phyloP scores from a whole-genome alignment of 1,284 basidiomycete species.

The Austropuccinia psidii region DNA sequence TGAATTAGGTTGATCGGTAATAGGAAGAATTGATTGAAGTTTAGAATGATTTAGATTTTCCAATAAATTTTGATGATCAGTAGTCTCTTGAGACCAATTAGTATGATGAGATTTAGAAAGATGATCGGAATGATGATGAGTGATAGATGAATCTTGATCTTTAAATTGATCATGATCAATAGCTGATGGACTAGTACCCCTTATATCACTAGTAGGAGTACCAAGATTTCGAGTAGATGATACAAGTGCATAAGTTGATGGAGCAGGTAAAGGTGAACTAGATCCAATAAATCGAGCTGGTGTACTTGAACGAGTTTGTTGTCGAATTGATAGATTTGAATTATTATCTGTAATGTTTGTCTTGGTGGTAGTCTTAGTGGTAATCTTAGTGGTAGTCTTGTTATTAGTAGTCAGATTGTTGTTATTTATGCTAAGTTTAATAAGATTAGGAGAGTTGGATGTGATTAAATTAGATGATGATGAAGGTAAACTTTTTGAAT shows the following conservation, averaged over 20 bases:
- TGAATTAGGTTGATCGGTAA: neutral
- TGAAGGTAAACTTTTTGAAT: neutral
- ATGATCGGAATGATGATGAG: neutral
- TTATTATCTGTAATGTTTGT: no score
- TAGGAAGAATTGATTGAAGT: neutral
- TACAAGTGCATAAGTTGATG: neutral
- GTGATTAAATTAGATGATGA: neutral
- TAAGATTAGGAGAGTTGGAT: neutral
- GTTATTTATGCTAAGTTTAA: no score
- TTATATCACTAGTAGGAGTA: slow-evolving; percentile 28
- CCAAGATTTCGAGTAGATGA: slow-evolving; percentile 6
- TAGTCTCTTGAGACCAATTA: neutral
- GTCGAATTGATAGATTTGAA: no score
- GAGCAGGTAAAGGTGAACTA: neutral
- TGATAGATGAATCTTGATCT: neutral
- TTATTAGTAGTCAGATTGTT: no score
- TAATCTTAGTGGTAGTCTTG: no score
- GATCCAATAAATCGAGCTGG: neutral
- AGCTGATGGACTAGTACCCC: slow-evolving; percentile 17
- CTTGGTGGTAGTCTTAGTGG: no score
- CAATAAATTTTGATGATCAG: neutral
- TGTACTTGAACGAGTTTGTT: neutral
- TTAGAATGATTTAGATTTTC: neutral
- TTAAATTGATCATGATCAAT: neutral
- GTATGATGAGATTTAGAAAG: no score